These are phyloP conservation scores for Nakataea oryzae DNA, from an alignment of 2,329 filamentous ascomycete genomes.

Conservation along the genomic window DNA sequence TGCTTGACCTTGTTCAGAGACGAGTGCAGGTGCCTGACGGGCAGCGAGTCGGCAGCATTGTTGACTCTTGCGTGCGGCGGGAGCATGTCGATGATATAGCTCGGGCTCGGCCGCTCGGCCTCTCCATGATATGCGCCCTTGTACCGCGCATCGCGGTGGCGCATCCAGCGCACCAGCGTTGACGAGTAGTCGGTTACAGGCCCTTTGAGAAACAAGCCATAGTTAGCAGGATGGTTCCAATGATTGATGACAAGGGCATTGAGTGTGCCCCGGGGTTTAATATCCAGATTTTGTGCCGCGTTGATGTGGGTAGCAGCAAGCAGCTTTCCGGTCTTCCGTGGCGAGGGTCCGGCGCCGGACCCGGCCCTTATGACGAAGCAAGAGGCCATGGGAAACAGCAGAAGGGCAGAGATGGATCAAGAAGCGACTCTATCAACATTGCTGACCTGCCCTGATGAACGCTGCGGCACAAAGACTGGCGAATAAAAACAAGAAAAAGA, in stretches of 20 bases:
- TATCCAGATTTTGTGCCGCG: neutral
- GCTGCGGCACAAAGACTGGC: too few species aligned
- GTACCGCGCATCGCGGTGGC: slow-evolving; percentile 67
- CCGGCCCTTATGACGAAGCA: neutral
- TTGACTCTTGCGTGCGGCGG: slow-evolving; percentile 68
- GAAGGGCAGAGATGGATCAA: neutral
- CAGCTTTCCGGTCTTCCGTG: neutral
- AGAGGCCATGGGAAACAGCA: neutral
- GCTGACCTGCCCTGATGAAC: neutral
- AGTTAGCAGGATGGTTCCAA: neutral
- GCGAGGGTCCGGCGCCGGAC: too few species aligned
- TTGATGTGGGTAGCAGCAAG: neutral
- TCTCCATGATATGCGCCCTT: slow-evolving; percentile 63
- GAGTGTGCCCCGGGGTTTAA: neutral
- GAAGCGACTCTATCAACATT: neutral
- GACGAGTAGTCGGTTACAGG: slow-evolving; percentile 90
- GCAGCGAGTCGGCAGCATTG: slow-evolving; percentile 75
- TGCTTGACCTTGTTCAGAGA: slow-evolving; percentile 98
- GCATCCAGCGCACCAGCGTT: slow-evolving; percentile 85
- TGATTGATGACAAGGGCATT: neutral
- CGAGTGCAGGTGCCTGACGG: slow-evolving; percentile 93
- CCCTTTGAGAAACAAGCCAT: slow-evolving; percentile 36
- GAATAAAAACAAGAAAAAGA: too few species aligned
- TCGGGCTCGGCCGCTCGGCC: slow-evolving; percentile 72
- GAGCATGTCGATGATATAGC: slow-evolving; percentile 89